Evolutionary conservation across 2,329 filamentous ascomycete genomes (phyloP), one percentile per base, ranked within the genome.

Genomic region (Coniochaeta hoffmannii): DNA sequence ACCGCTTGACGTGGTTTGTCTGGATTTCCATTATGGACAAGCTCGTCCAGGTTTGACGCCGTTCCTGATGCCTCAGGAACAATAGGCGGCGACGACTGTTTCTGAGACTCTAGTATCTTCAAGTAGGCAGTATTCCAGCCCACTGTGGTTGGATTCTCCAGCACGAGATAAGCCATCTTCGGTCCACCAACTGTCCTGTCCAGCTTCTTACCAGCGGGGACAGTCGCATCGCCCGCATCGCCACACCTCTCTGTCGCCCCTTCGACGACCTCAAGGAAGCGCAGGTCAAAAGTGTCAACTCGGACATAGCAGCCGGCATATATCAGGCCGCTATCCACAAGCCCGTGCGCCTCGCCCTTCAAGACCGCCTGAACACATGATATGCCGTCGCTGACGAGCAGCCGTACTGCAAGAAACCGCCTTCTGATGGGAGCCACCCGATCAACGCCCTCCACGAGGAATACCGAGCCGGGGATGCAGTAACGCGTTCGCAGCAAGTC

Each of bases 361-460:
- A 82, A 63, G 8, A 83, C 64, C 0, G 77, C 78, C 63, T 83
- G 79, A n/a, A 83, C 71, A 59, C 76, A 81, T 3, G 81, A 64
- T 60, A 76, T 70, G 1, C 79, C 78, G 59, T 83, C 80, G 35
- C 79, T 76, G 0, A 83, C 71, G 0, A 82, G 54, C 11, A 83
- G 59, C 2, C 78, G 71, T 1, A 81, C 62, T 1, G 70, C 68
- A 31, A 77, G 74, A 71, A 75, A 75, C 63, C 69, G 63, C 15
- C 61, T 55, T 9, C 56, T 56, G 7, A 56, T 46, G 1, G 51
- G 15, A 22, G 60, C 19, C 4, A 36, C 7, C 14, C 41, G 22
- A 5, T 68, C 64, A 17, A 67, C 50, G 1, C 50, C 54, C 55
- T 68, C 66, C 35, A 82, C 75, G 0, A 81, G 69, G 34, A 82